These are phyloP conservation scores for Lolium multiflorum DNA, from an alignment of 176 grass and related monocot species.

Conservation along the genomic window DNA sequence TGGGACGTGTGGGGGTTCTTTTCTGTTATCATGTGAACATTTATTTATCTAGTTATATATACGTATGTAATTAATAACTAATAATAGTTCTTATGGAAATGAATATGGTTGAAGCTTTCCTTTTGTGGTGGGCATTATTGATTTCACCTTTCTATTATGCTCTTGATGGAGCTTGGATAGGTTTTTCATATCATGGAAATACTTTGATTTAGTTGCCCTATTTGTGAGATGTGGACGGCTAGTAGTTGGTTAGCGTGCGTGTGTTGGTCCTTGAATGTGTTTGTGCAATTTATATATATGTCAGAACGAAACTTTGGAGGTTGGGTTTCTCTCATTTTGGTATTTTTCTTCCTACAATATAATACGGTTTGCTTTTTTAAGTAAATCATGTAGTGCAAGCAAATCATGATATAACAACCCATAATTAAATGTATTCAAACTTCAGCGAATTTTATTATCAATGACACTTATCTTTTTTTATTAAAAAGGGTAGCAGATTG, in stretches of 20 bases:
- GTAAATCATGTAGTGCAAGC: background rate
- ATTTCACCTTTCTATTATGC: background rate
- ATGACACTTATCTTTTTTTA: background rate
- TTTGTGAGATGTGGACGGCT: slow-evolving; percentile 30
- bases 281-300: background rate
- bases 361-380: background rate
- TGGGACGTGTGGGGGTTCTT: slow-evolving; percentile 5
- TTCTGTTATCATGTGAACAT: background rate
- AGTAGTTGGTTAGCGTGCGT: slow-evolving; percentile 1
- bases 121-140: background rate
- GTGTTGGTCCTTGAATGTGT: background rate
- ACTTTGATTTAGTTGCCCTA: slow-evolving; percentile 28
- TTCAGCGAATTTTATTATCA: background rate
- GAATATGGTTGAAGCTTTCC: background rate
- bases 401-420: background rate
- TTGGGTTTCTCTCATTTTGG: background rate
- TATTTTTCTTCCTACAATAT: background rate
- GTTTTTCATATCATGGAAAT: slow-evolving; percentile 10
- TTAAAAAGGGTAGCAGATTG: slow-evolving; percentile 19
- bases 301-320: background rate
- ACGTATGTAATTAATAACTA: background rate
- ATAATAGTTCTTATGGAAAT: background rate
- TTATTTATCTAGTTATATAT: no score
- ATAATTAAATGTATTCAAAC: no score
- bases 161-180: slow-evolving; percentile 43